Evolutionary conservation across 2,329 filamentous ascomycete species (phyloP), one percentile per base, ranked within the genome.

Genomic region (Coniochaeta sp.): DNA sequence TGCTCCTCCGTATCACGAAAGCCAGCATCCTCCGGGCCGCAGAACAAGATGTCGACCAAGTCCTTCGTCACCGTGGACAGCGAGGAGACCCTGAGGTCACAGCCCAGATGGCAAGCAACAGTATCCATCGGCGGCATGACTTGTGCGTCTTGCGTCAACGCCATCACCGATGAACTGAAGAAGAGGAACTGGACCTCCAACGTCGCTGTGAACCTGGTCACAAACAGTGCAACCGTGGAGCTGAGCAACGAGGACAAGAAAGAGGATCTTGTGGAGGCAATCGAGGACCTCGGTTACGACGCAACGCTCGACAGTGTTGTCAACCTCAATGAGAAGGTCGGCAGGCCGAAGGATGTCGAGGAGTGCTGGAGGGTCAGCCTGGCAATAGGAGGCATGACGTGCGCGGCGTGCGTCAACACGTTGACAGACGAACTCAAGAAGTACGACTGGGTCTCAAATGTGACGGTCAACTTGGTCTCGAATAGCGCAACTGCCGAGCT

Each of bases 351-450:
- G 3, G 35, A 45, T 9, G 26, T 27, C 3, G 40, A 54, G 27
- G 53, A 59, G 40, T 55, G 60, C n/a, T 83, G 76, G 73, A 67
- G 73, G 33, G 78, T 73, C 2, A 75, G 70, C 0, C 56, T 83
- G n/a, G 79, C 83, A 18, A 76, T 91, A 35, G 81, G 77, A 26
- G 86, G 86, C 50, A 89, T 91, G 86, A 88, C 83, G 4, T 90
- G 87, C 63, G 81, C 82, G 13, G 77, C 84, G 12, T 91, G 87
- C 60, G 76, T 76, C 50, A 84, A 83, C 61, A 73, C 75, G 33
- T 80, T 90, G 57, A 83, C 78, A 12, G 69, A 76, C 6, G 78
- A 79, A 55, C 65, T 90, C 32, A 69, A 78, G 46, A 78, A 81
- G 55, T 67, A 75, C 20, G 72, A 78, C 5, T 85, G 78, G 71